Base-by-base conservation (phyloP, 2,329 filamentous ascomycete genomes). In the Exophiala sp. region DNA sequence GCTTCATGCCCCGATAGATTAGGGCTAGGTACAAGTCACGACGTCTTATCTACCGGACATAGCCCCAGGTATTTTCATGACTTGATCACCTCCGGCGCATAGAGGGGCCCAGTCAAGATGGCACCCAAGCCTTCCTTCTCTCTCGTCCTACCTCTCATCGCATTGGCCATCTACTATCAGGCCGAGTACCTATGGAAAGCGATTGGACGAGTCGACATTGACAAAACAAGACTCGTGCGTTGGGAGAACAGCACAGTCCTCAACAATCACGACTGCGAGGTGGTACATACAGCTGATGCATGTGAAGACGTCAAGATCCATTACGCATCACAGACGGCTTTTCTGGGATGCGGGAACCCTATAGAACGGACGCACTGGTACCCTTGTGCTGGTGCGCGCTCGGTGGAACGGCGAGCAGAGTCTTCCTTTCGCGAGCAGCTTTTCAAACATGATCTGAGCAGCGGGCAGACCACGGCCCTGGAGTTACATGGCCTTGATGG, bases 241-340 rank as follows among this genome's bases (percentile, higher is more conserved):
- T 57, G 54, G 54, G 47, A 48, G 29, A 52, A 54, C 35, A 53
- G 51, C 45, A 46, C 51, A 6, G 21, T 30, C 8, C 37, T 57
- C 13, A 57, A 57, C 42, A 52, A 52, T 41, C 39, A 23, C 32
- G 24, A 54, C 10, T 57, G 54, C 23, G 24, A 47, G 16, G 51
- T 57, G 19, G 34, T 48, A 4, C 21, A 46, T n/a, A 34, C 43
- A 2, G 50, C 50, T 19, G 37, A 57, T 21, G 54, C 54, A 9
- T 57, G 54, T 18, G 54, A 57, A 22, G 54, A 57, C 43, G 54
- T 57, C 9, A 57, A 57, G 35, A 57, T 57, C 18, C 50, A 57
- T 42, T 52, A 43, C 21, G 40, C 50, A 4, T 57, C 54, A 1
- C 45, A 51, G 16, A 57, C 54, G 18, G 54, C 54, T 16, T 57